Evolutionary conservation across 495 filamentous ascomycete genomes (phyloP), one percentile per base, ranked within the genome.

Genomic region (Barbatosphaeria neglecta): DNA sequence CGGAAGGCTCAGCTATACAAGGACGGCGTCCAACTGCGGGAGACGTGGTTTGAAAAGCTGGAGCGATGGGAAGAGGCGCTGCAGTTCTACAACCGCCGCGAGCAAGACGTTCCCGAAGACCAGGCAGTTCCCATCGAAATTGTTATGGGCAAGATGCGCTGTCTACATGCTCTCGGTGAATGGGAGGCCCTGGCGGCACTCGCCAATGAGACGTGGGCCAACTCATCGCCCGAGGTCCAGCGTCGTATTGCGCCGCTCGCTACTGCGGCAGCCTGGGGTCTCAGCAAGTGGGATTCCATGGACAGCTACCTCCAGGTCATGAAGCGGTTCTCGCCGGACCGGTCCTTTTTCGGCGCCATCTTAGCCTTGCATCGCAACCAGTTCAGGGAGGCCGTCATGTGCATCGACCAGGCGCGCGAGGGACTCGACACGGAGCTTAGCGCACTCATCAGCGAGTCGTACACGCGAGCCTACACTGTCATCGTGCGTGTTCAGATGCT

Each of bases 131-230:
- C 84, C 0, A 84, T 97, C 50, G 90, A 96, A 45, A 82, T 96
- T 27, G 90, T 90, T 5, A 95, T 97, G 88, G 92, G 92, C 49
- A 97, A 98, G 65, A 99, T 99, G 92, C 83, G 93, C 16, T 99
- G 92, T 76, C 67, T 96, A 35, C 93, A 99, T 57, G 92, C 92
- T 24, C 76, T 99, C 25, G 93, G 92, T 37, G 92, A 99, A 61
- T 99, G 90, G 90, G 93, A 95, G 52, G 77, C 86, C 11, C 72
- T 99, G 9, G 90, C 90, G 9, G 73, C 78, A 37, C 74, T 99
- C 27, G 87, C 89, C 0, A 84, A 94, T 52, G 86, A 93, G 50
- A 94, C 90, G 42, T 99, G 90, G 90, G 76, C 82, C 45, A 84
- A 86, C 57, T 89, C 92, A 16, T 78, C 77, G 11, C 69, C 81